Conservation (phyloP, 768 basidiomycete genomes). For the Nevesoporus exiguus region DNA sequence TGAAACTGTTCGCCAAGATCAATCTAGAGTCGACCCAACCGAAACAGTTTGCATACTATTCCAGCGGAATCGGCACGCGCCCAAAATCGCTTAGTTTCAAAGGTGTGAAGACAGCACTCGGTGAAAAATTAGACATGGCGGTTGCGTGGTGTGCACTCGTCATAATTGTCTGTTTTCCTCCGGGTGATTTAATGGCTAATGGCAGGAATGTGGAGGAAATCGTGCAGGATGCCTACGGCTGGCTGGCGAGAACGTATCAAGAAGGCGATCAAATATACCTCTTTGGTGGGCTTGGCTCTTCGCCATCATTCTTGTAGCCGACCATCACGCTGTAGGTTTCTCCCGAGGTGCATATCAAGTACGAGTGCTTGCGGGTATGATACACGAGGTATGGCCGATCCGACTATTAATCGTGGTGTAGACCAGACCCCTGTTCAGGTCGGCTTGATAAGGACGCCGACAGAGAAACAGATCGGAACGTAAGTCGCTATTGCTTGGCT, state of each 20-base stretch:
- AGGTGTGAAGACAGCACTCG: too few relatives aligned
- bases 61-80: background rate
- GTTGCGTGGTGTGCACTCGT: background rate
- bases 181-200: too few relatives aligned
- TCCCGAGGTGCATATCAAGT: background rate
- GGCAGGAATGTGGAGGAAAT: constrained; percentile 35
- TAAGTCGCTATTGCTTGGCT: background rate
- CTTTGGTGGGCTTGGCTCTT: background rate
- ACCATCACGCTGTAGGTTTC: background rate
- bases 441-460: background rate
- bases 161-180: background rate
- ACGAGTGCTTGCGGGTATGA: background rate
- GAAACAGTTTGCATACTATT: background rate
- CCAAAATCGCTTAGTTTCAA: background rate
- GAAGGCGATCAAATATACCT: constrained; percentile 22
- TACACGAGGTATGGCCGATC: background rate
- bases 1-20: background rate
- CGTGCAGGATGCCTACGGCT: constrained; percentile 31
- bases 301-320: background rate
- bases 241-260: constrained; percentile 30
- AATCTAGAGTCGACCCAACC: background rate
- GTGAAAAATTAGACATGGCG: background rate
- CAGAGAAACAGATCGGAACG: background rate
- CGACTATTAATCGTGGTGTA: too few relatives aligned
- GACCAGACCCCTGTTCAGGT: background rate